Conservation (phyloP, 345 rosid species). For the Euphorbia lathyris region DNA sequence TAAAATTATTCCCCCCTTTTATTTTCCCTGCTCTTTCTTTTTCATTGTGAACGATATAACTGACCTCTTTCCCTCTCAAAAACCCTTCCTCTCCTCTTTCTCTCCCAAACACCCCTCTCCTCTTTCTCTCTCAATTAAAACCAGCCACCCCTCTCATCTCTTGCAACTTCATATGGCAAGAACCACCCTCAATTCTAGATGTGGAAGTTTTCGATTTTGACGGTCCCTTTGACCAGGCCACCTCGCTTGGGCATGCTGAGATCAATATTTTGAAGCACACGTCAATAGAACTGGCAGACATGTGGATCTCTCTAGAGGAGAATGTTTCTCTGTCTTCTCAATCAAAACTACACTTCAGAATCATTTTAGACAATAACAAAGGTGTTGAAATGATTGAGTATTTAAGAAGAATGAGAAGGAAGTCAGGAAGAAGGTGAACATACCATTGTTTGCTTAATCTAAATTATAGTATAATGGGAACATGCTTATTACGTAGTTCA, state of each 20-base stretch:
- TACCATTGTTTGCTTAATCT: too few species aligned
- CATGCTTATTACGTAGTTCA: conserved; percentile 3
- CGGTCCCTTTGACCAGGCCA: conserved; percentile 87
- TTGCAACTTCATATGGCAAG: too few species aligned
- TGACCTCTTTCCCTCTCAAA: too few species aligned
- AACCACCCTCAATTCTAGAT: conserved; percentile 83
- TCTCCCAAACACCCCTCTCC: too few species aligned
- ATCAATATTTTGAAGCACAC: conserved; percentile 78
- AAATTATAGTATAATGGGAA: too few species aligned
- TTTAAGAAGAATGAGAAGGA: conserved; percentile 80
- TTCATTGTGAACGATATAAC: too few species aligned
- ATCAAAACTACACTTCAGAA: conserved; percentile 71
- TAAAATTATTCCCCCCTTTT: too few species aligned
- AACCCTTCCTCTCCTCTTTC: too few species aligned
- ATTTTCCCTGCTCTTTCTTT: too few species aligned
- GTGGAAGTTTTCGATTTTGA: conserved; percentile 89
- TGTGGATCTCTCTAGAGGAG: conserved; percentile 74
- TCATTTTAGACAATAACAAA: conserved; percentile 71
- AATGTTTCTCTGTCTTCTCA: conserved; percentile 79
- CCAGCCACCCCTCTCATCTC: too few species aligned
- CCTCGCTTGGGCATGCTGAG: conserved; percentile 84
- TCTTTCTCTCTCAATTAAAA: too few species aligned
- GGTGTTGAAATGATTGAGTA: conserved; percentile 77
- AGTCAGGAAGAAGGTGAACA: conserved; percentile 95
- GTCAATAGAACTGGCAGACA: conserved; percentile 66